Percentiles rank a stretch among this genome's conserved stretches.
These are phyloP conservation scores for Epithemia pelagica DNA, from an alignment of 108 stramenopile species.

Conservation along the genomic window DNA sequence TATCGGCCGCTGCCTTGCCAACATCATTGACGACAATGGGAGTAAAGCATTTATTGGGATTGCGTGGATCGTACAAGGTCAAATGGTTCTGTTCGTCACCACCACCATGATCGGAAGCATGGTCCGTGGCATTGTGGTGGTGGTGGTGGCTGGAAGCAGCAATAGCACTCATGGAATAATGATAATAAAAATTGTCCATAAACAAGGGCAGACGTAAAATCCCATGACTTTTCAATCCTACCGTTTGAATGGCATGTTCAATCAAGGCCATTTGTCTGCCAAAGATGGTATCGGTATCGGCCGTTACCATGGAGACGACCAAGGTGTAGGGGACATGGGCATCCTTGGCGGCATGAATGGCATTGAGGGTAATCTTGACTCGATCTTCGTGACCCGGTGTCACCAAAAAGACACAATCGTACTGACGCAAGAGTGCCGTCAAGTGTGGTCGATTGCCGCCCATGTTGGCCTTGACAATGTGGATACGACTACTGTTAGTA, in stretches of 20 bases:
- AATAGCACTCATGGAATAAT: neutral
- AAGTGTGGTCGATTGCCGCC: slow-evolving; percentile 5
- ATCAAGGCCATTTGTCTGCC: slow-evolving; percentile 17
- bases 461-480: slow-evolving; percentile 15
- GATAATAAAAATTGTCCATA: slow-evolving; percentile 17
- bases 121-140: neutral
- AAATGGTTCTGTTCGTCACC: neutral
- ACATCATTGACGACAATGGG: slow-evolving; percentile 13
- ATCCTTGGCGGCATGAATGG: slow-evolving; percentile 20
- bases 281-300: slow-evolving; percentile 20
- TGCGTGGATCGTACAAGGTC: slow-evolving; percentile 15
- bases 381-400: slow-evolving; percentile 17
- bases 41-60: slow-evolving; percentile 7
- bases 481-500: no score
- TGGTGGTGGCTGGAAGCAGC: no score
- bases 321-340: slow-evolving; percentile 17
- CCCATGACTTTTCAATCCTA: slow-evolving; percentile 7
- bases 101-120: neutral
- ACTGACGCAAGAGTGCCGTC: slow-evolving; percentile 10
- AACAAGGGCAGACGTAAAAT: slow-evolving; percentile 24
- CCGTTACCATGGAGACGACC: slow-evolving; percentile 15
- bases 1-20: slow-evolving; percentile 20
- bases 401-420: slow-evolving; percentile 18
- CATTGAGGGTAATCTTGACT: slow-evolving; percentile 12
- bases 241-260: slow-evolving; percentile 12